Evolutionary conservation across 805 yeast species (phyloP).

Genomic region (Ogataea corticis): DNA sequence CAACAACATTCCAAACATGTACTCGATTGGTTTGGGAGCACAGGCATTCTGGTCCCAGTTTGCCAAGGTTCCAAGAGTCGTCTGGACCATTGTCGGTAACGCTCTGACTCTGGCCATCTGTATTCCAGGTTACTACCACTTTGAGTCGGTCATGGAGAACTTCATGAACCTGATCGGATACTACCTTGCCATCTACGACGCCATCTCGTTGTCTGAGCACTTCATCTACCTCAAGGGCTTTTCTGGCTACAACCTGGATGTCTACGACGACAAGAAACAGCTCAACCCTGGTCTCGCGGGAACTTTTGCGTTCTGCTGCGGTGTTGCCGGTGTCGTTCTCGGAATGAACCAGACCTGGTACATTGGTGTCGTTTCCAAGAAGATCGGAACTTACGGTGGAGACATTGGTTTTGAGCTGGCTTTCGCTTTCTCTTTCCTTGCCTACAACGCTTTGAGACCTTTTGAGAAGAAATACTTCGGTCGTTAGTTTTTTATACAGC

Average conservation of each 20-base stretch:
- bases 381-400: conserved; percentile 71
- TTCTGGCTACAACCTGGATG: conserved; percentile 60
- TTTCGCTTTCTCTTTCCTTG: conserved; percentile 63
- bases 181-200: conserved; percentile 83
- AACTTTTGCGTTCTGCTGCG: conserved; percentile 72
- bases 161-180: conserved; percentile 92
- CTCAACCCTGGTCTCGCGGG: conserved; percentile 83
- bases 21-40: conserved; percentile 83
- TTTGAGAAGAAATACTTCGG: conserved; percentile 66
- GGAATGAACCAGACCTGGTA: conserved; percentile 92
- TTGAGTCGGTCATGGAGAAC: conserved; percentile 70
- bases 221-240: conserved; percentile 70
- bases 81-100: conserved; percentile 81
- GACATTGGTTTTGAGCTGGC: conserved; percentile 87
- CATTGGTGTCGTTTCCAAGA: conserved; percentile 62
- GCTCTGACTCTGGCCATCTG: conserved; percentile 79
- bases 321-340: conserved; percentile 79
- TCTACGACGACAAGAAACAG: conserved; percentile 55
- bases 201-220: conserved; percentile 79
- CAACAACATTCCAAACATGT: conserved; percentile 92
- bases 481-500: conserved; percentile 31
- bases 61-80: conserved; percentile 72
- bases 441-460: conserved; percentile 57
- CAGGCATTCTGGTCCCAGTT: conserved; percentile 82
- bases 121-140: conserved; percentile 82